Percentiles rank a stretch among this genome's conserved stretches.
Evolutionary conservation across 345 rosid genomes (phyloP).

Genomic region (Sisymbrium irio): DNA sequence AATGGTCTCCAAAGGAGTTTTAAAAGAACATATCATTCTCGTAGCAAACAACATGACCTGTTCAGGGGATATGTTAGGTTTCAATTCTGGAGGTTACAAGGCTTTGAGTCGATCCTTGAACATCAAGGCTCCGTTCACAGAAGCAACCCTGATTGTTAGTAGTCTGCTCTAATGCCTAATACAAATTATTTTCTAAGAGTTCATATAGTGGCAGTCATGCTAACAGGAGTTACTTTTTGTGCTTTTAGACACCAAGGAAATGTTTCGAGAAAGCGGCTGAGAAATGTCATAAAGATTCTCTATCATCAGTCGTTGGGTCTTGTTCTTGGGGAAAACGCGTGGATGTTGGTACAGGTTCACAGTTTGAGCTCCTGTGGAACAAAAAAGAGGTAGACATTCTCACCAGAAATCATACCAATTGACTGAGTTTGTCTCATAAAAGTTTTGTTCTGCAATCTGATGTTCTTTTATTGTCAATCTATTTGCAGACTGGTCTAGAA

Average conservation of each 20-base stretch:
- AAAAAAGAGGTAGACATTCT: constrained; percentile 44
- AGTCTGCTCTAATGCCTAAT: constrained; percentile 6
- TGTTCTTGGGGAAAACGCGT: constrained; percentile 95
- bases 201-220: neutral
- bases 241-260: constrained; percentile 66
- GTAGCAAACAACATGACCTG: constrained; percentile 89
- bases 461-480: constrained; percentile 20
- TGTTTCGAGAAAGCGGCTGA: constrained; percentile 94
- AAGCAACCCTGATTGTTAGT: constrained; percentile 88
- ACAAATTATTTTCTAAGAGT: constrained; percentile 10
- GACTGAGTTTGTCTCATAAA: constrained; percentile 3
- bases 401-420: neutral
- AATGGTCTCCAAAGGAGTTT: constrained; percentile 81
- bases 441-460: constrained; percentile 9
- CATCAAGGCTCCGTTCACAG: constrained; percentile 90
- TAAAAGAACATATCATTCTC: constrained; percentile 84
- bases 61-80: constrained; percentile 82
- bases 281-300: constrained; percentile 69
- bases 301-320: constrained; percentile 83
- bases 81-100: constrained; percentile 83
- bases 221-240: neutral
- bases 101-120: constrained; percentile 66
- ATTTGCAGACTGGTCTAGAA: constrained; percentile 49
- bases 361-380: constrained; percentile 78
- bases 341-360: constrained; percentile 91